Base-by-base conservation (phyloP, 2,329 filamentous ascomycete species). In the Ceratocystis huliohia region DNA sequence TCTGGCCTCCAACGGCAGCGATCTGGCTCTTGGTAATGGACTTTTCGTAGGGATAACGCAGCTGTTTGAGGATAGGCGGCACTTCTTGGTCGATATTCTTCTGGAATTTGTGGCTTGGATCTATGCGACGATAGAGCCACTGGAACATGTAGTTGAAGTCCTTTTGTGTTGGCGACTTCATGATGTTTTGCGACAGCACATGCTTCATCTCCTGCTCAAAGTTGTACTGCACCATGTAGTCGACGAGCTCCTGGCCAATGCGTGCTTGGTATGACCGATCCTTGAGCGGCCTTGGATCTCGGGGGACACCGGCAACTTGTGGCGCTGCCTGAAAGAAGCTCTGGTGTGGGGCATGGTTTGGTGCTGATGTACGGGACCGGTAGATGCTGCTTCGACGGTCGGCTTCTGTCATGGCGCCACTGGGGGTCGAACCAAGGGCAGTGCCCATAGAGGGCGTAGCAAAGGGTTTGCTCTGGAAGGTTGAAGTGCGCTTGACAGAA, bases 181-280 rank as follows among this genome's bases (percentile, higher is more conserved):
- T 86, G 5, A 91, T 89, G 72, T 96, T 96, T 69, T 89, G 88
- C 0, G 90, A 89, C n/a, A 99, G 80, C 1, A 86, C 88, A 74
- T 97, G 89, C 77, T 96, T 96, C 87, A 95, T 96, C 71, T 97
- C 92, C 82, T 96, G 86, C 76, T 99, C 94, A 72, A 97, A 99
- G 73, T 96, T 96, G 75, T 96, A 88, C 67, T 92, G 87, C 0
- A 90, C 87, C 73, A 99, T 82, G 74, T 96, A 99, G 70, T 99
- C 94, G 70, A 96, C 78, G 66, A 99, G 77, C 72, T 99, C 92
- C 71, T 94, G 88, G 6, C 88, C 90, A 75, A 99, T 92, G 66
- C 87, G 85, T 37, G 85, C 82, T 73, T 95, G 89, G 71, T 88
- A 96, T 25, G 83, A 82, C 46, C 89, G 82, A 73, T 97, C 91